Evolutionary conservation across 768 basidiomycete species (phyloP).

Genomic region (Daedaleopsis nitida): DNA sequence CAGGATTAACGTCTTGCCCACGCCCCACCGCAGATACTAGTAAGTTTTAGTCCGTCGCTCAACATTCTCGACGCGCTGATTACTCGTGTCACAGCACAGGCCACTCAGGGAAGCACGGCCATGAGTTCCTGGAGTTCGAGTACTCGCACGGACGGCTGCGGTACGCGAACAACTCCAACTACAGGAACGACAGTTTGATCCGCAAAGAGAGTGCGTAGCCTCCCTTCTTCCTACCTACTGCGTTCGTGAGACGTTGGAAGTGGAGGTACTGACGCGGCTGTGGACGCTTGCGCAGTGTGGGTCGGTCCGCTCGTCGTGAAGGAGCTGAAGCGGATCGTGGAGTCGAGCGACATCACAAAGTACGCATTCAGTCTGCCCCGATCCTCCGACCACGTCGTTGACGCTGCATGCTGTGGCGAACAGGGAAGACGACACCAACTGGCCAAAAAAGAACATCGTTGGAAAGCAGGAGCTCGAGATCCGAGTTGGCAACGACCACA

Average conservation of each 20-base stretch:
- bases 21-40: slow-evolving; percentile 48
- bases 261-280: background rate
- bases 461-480: slow-evolving; percentile 99
- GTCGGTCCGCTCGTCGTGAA: slow-evolving; percentile 89
- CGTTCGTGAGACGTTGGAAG: background rate
- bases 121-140: slow-evolving; percentile 98
- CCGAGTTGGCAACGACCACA: slow-evolving; percentile 91
- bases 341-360: slow-evolving; percentile 94
- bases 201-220: slow-evolving; percentile 91
- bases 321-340: slow-evolving; percentile 93
- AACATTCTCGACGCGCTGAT: slow-evolving; percentile 34
- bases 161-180: slow-evolving; percentile 99
- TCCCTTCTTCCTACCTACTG: background rate
- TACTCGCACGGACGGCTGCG: slow-evolving; percentile 95
- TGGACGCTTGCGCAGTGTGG: slow-evolving; percentile 67
- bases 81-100: slow-evolving; percentile 66
- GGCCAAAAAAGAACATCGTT: slow-evolving; percentile 99
- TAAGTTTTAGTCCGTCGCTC: slow-evolving; percentile 31
- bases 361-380: slow-evolving; percentile 36
- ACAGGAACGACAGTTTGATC: slow-evolving; percentile 95
- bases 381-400: background rate
- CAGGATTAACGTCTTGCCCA: slow-evolving; percentile 25
- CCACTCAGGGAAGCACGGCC: slow-evolving; percentile 97
- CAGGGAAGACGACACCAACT: slow-evolving; percentile 97
- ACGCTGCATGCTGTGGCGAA: background rate